phyloP scores from a whole-genome alignment of 306 rosid genomes.

The Pterocarpus santalinus region DNA sequence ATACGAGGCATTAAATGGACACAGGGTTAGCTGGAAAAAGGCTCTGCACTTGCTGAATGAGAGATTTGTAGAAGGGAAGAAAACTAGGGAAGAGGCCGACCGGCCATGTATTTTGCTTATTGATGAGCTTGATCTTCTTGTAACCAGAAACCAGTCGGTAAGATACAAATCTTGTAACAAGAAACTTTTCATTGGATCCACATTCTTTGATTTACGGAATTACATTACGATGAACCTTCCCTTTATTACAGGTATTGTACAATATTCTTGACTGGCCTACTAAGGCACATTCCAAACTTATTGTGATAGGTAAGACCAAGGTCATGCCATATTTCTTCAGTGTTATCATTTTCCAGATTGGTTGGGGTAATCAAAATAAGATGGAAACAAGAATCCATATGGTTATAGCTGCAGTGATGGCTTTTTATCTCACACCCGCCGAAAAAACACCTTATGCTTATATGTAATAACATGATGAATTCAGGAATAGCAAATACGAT shows the following conservation, averaged over 20 bases:
- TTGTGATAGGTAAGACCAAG: conserved; percentile 74
- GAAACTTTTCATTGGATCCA: conserved; percentile 35
- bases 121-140: conserved; percentile 97
- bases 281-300: conserved; percentile 83
- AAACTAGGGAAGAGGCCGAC: conserved; percentile 66
- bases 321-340: conserved; percentile 19
- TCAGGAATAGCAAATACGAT: conserved; percentile 98
- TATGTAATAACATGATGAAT: conserved; percentile 36
- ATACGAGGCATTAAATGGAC: conserved; percentile 88
- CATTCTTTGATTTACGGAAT: conserved; percentile 25
- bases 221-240: conserved; percentile 1
- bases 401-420: conserved; percentile 31
- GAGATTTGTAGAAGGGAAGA: conserved; percentile 83
- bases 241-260: conserved; percentile 74
- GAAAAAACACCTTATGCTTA: conserved; percentile 20
- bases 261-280: conserved; percentile 99
- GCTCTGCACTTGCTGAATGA: conserved; percentile 84
- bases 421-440: background rate
- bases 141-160: conserved; percentile 98
- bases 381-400: conserved; percentile 30
- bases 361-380: background rate
- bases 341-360: conserved; percentile 33
- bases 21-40: conserved; percentile 92
- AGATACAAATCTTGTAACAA: conserved; percentile 41
- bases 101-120: conserved; percentile 93